Evolutionary conservation across 495 filamentous ascomycete genomes (phyloP).

Genomic region (Astrothelium macrocarpum): DNA sequence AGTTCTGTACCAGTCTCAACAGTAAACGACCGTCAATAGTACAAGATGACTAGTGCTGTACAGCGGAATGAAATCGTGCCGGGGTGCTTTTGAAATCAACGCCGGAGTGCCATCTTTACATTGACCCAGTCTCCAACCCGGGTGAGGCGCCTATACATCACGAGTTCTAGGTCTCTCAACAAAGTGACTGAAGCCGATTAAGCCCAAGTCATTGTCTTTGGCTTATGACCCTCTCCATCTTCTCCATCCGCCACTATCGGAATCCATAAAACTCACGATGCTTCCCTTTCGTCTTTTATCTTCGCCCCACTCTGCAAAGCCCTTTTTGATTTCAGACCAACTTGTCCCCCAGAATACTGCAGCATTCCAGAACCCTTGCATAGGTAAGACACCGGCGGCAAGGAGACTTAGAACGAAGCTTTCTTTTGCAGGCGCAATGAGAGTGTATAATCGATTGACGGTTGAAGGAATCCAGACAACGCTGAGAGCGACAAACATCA

Average conservation of each 20-base stretch:
- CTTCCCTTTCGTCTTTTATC: background rate
- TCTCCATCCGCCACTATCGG: background rate
- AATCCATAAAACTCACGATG: background rate
- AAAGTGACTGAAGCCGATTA: too few relatives aligned
- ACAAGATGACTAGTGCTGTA: too few relatives aligned
- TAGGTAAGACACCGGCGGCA: constrained; percentile 64
- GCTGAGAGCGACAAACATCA: constrained; percentile 77
- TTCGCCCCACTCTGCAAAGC: background rate
- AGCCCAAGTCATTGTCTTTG: background rate
- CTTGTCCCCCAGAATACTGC: constrained; percentile 67
- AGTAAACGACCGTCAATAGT: too few relatives aligned
- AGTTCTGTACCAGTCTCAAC: too few relatives aligned
- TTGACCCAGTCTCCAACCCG: too few relatives aligned
- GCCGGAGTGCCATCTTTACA: too few relatives aligned
- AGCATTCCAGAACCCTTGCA: constrained; percentile 84
- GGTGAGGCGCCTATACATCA: too few relatives aligned
- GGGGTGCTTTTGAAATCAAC: too few relatives aligned
- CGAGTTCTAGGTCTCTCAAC: too few relatives aligned
- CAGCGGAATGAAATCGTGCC: too few relatives aligned
- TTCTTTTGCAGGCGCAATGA: constrained; percentile 45
- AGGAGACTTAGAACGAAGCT: constrained; percentile 56
- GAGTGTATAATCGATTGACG: constrained; percentile 63
- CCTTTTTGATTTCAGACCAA: background rate
- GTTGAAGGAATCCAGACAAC: constrained; percentile 82
- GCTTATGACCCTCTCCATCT: background rate